Evolutionary conservation across 257 asterid species (phyloP), one percentile per base, ranked within the genome.

Genomic region (Ocimum tenuiflorum): DNA sequence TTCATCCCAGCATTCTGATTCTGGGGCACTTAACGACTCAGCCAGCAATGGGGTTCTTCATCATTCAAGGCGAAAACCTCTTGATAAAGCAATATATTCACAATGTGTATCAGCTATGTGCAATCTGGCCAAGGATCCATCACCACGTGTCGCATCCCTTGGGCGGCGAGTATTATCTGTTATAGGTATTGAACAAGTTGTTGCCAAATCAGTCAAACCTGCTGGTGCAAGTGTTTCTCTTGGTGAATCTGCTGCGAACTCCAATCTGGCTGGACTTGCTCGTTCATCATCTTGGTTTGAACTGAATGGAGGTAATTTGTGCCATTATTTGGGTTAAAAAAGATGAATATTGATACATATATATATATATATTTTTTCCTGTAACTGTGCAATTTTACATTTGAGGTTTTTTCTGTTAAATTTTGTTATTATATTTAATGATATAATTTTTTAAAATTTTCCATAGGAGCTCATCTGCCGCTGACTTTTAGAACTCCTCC

Each of bases 231-330:
- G 68, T 55, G 31, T 69, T 52, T 85, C 83, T 20, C 79, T 77
- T 71, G 83, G 87, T 73, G 96, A 85, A 76, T 69, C 80, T 50
- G 58, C 54, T 47, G 76, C 87, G 52, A 78, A 81, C 79, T 22
- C 85, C 69, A 81, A 85, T 79, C 73, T 80, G 51, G 80, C 94
- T 65, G 99, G 97, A 68, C 73, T 89, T 75, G 94, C 91, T 75
- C 99, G 99, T 41, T 92, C 99, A 15, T 70, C 96, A 7, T 92
- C 99, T 41, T 87, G 96, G 99, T 83, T 89, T 80, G 99, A 92
- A 76, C 78, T 87, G 84, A 92, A 81, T 79, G 98, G 95, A 75
- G 97, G 98, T 91, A 75, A 53, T 20, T 46, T 29, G 8, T 45
- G 39, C 31, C 60, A 19, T 43, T 45, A 8, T 15, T 15, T 60